These are phyloP conservation scores for Plasmodium knowlesi DNA, from an alignment of 169 alveolate genomes.

Conservation along the genomic window DNA sequence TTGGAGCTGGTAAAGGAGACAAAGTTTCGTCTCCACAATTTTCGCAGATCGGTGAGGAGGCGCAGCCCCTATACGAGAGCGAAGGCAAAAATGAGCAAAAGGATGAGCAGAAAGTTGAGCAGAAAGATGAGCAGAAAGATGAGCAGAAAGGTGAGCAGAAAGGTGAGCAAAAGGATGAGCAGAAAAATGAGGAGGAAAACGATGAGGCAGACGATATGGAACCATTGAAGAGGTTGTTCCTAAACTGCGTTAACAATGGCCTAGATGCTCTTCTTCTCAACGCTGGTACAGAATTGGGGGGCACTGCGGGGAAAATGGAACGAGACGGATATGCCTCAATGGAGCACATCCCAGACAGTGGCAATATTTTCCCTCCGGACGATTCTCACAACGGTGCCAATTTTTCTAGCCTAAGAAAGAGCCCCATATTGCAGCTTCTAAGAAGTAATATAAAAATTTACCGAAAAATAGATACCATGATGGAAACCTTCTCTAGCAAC, in stretches of 20 bases:
- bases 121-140: not conserved
- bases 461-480: not conserved
- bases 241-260: slow-evolving; percentile 28
- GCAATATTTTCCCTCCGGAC: not conserved
- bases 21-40: not conserved
- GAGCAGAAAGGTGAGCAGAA: not conserved
- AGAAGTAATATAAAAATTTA: not conserved
- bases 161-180: not conserved
- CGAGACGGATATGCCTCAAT: not conserved
- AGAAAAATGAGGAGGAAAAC: not conserved
- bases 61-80: not conserved
- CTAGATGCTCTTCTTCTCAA: slow-evolving; percentile 10
- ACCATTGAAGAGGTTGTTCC: slow-evolving; percentile 12
- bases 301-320: not conserved
- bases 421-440: slow-evolving; percentile 8
- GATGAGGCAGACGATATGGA: not conserved
- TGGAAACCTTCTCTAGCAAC: slow-evolving; percentile 10
- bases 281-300: slow-evolving; percentile 5
- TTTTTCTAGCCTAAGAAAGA: not conserved
- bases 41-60: not conserved
- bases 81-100: not conserved
- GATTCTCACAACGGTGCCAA: not conserved
- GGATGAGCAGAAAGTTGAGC: not conserved
- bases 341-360: not conserved
- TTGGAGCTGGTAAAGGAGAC: not conserved